Evolutionary conservation across 2,329 filamentous ascomycete species (phyloP), one percentile per base, ranked within the genome.

Genomic region (Neonectria ditissima): DNA sequence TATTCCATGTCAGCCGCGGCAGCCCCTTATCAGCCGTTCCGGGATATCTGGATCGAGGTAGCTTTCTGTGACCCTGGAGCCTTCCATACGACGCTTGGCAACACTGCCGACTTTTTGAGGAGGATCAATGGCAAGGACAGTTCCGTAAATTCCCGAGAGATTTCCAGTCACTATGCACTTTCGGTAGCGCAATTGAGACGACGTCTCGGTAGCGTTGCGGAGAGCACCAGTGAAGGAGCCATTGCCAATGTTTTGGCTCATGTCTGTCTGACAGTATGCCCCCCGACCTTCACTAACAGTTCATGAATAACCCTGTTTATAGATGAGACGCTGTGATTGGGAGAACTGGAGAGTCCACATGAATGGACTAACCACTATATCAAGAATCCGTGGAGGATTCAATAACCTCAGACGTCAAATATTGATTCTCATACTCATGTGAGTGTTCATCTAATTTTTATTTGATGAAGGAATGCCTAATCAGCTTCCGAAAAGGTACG

Each of bases 281-380:
- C 24, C 13, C 26, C 22, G 9, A 22, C 1, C 9, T 32, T 5
- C 28, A 24, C 34, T n/a, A 37, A 14, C 4, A 34, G 32, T 5
- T 8, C 9, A 4, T 13, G n/a, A 9, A 13, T 47, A 55, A 47
- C 48, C n/a, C n/a, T 9, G 5, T 22, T 2, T 34, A 34, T 26
- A 55, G 53, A 55, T 55, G 22, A 28, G 53, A 37, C 20, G 16
- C 34, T 5, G 8, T 24, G 53, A 55, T 45, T 55, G 53, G 53
- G 28, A 47, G 7, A 30, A 24, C 6, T 55, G 43, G 53, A 37
- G 30, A 5, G 41, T 37, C 26, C 53, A 55, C 7, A 37, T 55
- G 53, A 20, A 55, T 34, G 53, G 53, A 5, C 24, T 55, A 14
- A 37, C n/a, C 11, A 41, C 37, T 2, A 22, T 55, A 10, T 47